phyloP scores from a whole-genome alignment of 2,329 filamentous ascomycete genomes.

The Aureobasidium sp. region DNA sequence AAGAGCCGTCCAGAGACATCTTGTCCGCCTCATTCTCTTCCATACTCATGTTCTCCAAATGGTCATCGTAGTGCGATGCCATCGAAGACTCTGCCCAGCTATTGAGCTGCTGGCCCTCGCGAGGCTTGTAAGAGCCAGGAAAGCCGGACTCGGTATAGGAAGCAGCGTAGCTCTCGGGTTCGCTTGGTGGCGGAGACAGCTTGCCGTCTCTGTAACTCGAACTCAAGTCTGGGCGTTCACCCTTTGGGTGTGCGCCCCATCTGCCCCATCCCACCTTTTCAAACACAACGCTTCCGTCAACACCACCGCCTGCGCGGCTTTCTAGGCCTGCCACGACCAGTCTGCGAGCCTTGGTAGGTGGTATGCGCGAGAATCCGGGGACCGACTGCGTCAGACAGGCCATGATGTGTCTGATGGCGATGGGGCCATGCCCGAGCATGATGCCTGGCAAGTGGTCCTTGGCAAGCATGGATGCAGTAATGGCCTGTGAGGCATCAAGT shows the following conservation, averaged over 20 bases:
- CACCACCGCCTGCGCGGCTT: constrained; percentile 56
- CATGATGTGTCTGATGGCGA: constrained; percentile 94
- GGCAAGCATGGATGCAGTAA: constrained; percentile 78
- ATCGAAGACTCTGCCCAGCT: constrained; percentile 20
- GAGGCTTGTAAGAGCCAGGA: constrained; percentile 20
- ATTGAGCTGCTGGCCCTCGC: constrained; percentile 10
- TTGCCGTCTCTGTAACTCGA: constrained; percentile 31
- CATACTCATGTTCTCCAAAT: constrained; percentile 51
- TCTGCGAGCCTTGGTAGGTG: constrained; percentile 81
- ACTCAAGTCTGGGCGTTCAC: constrained; percentile 44
- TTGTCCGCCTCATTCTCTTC: constrained; percentile 84
- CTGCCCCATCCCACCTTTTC: constrained; percentile 97
- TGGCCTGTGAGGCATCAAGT: constrained; percentile 68
- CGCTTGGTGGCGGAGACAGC: constrained; percentile 46
- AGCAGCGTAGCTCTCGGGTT: constrained; percentile 33
- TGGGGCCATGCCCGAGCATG: constrained; percentile 77
- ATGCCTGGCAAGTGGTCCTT: constrained; percentile 88
- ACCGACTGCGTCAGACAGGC: constrained; percentile 88
- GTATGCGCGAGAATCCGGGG: constrained; percentile 83
- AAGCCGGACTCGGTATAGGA: constrained; percentile 30
- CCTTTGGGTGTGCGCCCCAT: constrained; percentile 78
- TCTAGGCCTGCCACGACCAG: constrained; percentile 90
- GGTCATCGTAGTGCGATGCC: constrained; percentile 18
- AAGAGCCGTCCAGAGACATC: constrained; percentile 83
- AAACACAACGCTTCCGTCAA: constrained; percentile 69